Evolutionary conservation across 2,329 filamentous ascomycete species (phyloP).

Genomic region (Tothia fuscella): DNA sequence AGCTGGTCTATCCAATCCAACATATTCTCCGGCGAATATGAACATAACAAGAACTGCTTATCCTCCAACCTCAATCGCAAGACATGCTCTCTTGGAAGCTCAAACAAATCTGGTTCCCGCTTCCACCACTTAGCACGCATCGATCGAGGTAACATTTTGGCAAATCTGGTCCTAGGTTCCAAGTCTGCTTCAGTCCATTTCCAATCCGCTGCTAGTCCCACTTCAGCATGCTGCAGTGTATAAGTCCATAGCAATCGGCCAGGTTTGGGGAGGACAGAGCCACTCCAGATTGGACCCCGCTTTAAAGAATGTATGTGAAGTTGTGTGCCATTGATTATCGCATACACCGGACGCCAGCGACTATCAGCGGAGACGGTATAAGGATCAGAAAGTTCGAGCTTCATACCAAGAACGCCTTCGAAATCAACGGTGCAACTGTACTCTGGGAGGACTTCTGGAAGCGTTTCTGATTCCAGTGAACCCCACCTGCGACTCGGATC

Average conservation of each 20-base stretch:
- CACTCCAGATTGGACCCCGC: conserved; percentile 15
- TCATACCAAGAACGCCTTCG: conserved; percentile 34
- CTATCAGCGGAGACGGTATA: conserved; percentile 49
- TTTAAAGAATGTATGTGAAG: conserved; percentile 55
- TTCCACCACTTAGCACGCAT: conserved; percentile 29
- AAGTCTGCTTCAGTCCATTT: conserved; percentile 44
- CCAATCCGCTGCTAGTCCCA: conserved; percentile 62
- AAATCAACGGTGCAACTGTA: conserved; percentile 26
- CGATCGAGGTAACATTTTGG: conserved; percentile 30
- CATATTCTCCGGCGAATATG: conserved; percentile 51
- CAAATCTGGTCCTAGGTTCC: conserved; percentile 32
- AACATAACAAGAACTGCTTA: conserved; percentile 61
- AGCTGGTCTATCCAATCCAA: conserved; percentile 57
- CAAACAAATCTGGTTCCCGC: conserved; percentile 35
- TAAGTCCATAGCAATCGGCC: conserved; percentile 55
- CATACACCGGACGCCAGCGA: conserved; percentile 52
- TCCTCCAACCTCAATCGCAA: conserved; percentile 62
- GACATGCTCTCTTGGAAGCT: conserved; percentile 42
- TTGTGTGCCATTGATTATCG: conserved; percentile 55
- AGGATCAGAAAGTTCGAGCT: conserved; percentile 55
- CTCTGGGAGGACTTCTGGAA: conserved; percentile 16
- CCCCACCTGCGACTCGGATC: conserved; percentile 14
- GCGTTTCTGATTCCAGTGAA: conserved; percentile 12
- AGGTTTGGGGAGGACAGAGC: conserved; percentile 33
- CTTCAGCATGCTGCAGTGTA: conserved; percentile 61